Evolutionary conservation across 345 rosid genomes (phyloP).

Genomic region (Eucalyptus sp.): DNA sequence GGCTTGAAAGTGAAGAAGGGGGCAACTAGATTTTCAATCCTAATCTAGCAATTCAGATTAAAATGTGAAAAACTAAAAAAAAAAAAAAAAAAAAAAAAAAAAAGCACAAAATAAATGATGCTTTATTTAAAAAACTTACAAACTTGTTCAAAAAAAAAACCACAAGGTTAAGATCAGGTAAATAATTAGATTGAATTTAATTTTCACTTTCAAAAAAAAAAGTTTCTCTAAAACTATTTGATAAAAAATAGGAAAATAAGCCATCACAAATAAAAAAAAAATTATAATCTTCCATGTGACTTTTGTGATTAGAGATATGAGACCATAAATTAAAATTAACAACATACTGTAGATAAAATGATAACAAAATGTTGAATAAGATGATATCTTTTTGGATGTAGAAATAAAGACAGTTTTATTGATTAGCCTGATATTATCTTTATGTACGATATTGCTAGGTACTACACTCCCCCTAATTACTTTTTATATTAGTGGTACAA

Average conservation of each 20-base stretch:
- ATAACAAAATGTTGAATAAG: neutral
- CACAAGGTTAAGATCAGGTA: too few relatives aligned
- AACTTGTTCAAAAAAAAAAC: too few relatives aligned
- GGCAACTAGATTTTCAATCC: neutral
- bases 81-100: too few relatives aligned
- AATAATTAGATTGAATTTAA: too few relatives aligned
- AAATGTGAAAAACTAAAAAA: too few relatives aligned
- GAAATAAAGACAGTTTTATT: too few relatives aligned
- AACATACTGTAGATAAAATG: neutral
- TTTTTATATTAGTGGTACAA: neutral
- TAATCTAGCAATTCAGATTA: neutral
- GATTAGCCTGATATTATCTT: neutral
- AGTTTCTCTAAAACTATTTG: neutral
- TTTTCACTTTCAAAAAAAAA: too few relatives aligned
- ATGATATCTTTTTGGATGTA: neutral
- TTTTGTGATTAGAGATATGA: neutral
- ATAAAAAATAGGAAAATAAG: too few relatives aligned
- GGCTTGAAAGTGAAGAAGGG: neutral
- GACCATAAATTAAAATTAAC: neutral
- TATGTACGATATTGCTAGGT: neutral
- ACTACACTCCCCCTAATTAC: neutral
- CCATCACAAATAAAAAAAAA: neutral
- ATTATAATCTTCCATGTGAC: neutral
- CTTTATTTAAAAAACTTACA: too few relatives aligned
- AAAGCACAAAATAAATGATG: too few relatives aligned